These are phyloP conservation scores for Elaeis guineensis DNA, from an alignment of 176 grass and related monocot species.

Conservation along the genomic window DNA sequence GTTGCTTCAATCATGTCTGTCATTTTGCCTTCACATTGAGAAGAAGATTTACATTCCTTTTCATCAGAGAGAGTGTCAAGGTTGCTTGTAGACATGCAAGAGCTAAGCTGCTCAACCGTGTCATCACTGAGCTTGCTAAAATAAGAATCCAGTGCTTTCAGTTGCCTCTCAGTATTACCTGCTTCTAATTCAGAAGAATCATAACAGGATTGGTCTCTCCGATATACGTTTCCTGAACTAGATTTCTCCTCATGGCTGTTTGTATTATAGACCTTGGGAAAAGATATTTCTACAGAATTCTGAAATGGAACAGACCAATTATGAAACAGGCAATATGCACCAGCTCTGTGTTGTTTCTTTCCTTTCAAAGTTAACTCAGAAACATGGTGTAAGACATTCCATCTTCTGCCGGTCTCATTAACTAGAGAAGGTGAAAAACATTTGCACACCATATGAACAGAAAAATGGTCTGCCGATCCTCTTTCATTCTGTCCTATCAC, in stretches of 20 bases:
- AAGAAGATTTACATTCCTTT: background rate
- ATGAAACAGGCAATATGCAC: background rate
- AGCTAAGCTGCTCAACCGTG: conserved; percentile 2
- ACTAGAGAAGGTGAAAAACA: background rate
- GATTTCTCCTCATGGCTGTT: conserved; percentile 13
- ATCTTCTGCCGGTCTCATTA: background rate
- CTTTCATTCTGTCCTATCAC: background rate
- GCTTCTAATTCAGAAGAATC: conserved; percentile 6
- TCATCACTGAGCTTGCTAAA: conserved; percentile 25
- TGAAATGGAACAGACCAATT: background rate
- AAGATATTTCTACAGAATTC: too few relatives aligned
- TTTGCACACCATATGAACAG: conserved; percentile 1
- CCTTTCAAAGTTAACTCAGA: conserved; percentile 7
- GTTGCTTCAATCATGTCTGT: conserved; percentile 11
- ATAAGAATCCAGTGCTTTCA: conserved; percentile 35
- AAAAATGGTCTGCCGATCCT: background rate
- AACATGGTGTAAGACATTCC: background rate
- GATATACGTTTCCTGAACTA: conserved; percentile 3
- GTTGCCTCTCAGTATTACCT: conserved; percentile 21
- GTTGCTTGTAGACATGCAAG: conserved; percentile 1
- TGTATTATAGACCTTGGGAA: conserved; percentile 17
- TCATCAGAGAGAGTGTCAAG: background rate
- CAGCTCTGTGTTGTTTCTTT: background rate
- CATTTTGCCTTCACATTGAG: conserved; percentile 1
- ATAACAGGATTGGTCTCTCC: conserved; percentile 6